Evolutionary conservation across 208 protist genomes (phyloP).

Genomic region (Acanthamoeba lenticulata): DNA sequence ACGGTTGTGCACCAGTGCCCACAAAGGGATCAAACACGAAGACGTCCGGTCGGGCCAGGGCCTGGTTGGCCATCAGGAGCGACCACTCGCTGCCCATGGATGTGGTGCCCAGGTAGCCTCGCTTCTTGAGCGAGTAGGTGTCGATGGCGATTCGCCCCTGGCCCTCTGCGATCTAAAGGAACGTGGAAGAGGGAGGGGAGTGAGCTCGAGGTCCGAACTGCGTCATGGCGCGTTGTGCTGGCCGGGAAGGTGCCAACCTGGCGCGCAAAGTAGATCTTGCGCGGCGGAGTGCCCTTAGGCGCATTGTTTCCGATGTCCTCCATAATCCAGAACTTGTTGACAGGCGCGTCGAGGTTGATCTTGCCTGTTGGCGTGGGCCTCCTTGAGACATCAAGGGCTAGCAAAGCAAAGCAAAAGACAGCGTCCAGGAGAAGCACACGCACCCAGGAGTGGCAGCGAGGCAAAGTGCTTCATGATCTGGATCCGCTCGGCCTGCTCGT

Average conservation of each 20-base stretch:
- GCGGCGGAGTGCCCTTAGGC: background rate
- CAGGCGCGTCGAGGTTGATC: background rate
- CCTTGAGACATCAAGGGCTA: too few species aligned
- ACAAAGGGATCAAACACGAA: constrained; percentile 94
- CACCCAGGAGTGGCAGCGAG: background rate
- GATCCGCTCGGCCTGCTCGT: background rate
- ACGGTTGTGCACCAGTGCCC: constrained; percentile 87
- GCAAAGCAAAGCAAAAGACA: too few species aligned
- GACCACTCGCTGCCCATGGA: constrained; percentile 95
- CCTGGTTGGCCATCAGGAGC: constrained; percentile 93
- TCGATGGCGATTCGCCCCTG: constrained; percentile 75
- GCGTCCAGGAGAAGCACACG: background rate
- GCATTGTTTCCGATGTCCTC: constrained; percentile 17
- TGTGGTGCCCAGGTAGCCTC: constrained; percentile 95
- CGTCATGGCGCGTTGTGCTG: background rate
- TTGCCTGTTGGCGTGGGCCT: background rate
- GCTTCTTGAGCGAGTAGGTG: constrained; percentile 89
- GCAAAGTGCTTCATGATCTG: constrained; percentile 64
- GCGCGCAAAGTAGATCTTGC: constrained; percentile 49
- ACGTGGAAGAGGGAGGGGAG: background rate
- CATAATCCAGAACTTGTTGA: constrained; percentile 52
- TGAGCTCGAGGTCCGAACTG: background rate
- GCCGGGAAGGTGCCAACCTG: background rate
- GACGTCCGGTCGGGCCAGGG: constrained; percentile 80
- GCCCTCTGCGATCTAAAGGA: background rate